These are phyloP conservation scores for Plasmodium yoelii DNA, from an alignment of 169 alveolate genomes.

Conservation along the genomic window DNA sequence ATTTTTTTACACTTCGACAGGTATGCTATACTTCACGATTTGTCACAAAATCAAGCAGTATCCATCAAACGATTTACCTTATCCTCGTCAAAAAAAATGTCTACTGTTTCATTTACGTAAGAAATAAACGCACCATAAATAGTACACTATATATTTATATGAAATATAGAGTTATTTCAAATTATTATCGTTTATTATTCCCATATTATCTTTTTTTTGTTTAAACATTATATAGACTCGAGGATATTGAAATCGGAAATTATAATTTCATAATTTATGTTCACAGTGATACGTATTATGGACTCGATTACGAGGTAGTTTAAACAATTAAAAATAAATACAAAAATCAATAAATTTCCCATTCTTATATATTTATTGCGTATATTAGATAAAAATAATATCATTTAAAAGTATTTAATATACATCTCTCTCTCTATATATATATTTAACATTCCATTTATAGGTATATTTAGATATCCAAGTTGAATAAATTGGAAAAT, in stretches of 20 bases:
- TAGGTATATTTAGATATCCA: conserved; percentile 33
- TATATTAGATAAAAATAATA: not conserved
- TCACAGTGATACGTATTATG: conserved; percentile 60
- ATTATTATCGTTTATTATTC: not conserved
- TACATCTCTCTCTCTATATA: not conserved
- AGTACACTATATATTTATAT: not conserved
- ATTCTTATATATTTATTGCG: not conserved
- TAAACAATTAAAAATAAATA: not conserved
- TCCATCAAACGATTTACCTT: conserved; percentile 51
- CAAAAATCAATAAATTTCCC: no score
- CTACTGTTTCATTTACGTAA: conserved; percentile 54
- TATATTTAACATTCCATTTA: not conserved
- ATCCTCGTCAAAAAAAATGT: conserved; percentile 21
- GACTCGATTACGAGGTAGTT: conserved; percentile 54
- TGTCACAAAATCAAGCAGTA: conserved; percentile 33
- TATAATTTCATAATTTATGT: conserved; percentile 30
- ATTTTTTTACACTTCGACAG: not conserved
- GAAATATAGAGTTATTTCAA: not conserved
- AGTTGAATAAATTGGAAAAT: conserved; percentile 22
- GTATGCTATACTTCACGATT: conserved; percentile 65
- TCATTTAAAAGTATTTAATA: not conserved
- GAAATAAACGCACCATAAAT: not conserved
- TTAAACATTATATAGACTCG: conserved; percentile 27
- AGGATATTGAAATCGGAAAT: conserved; percentile 38
- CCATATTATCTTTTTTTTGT: conserved; percentile 15